Evolutionary conservation across 2,329 filamentous ascomycete species (phyloP).

Genomic region (Dryadomyces sulphureus): DNA sequence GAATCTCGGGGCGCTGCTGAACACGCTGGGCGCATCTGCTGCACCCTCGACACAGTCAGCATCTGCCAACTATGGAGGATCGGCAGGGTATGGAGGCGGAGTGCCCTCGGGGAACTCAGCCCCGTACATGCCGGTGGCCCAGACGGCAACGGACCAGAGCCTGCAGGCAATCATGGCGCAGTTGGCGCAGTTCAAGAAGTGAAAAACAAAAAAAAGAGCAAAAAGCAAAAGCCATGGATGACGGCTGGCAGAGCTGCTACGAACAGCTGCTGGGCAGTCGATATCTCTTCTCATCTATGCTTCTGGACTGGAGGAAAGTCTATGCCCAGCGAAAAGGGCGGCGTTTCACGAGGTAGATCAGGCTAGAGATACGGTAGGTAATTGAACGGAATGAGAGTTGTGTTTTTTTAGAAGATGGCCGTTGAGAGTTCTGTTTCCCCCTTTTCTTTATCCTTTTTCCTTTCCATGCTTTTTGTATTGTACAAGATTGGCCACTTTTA

Average conservation of each 20-base stretch:
- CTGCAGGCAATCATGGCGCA: slow-evolving; percentile 65
- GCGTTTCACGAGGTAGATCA: not conserved
- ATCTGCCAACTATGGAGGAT: not conserved
- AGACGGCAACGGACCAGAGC: slow-evolving; percentile 26
- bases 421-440: not conserved
- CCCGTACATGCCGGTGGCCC: slow-evolving; percentile 12
- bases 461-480: no score
- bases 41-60: slow-evolving; percentile 8
- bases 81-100: not conserved
- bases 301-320: not conserved
- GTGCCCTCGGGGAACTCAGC: slow-evolving; percentile 9
- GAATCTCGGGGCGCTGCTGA: slow-evolving; percentile 32
- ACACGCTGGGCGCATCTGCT: slow-evolving; percentile 19
- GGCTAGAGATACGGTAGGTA: not conserved
- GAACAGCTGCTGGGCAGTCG: not conserved
- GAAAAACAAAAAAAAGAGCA: not conserved
- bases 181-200: slow-evolving; percentile 49
- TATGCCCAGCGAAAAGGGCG: not conserved
- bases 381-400: not conserved
- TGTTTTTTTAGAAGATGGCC: not conserved
- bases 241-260: not conserved
- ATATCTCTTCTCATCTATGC: not conserved
- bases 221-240: no score
- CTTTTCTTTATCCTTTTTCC: slow-evolving; percentile 3
- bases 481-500: no score